A percentile compares a stretch with the other conserved stretches of the same genome.
Conservation (phyloP, 108 stramenopile genomes). For the Nitzschia sp. region DNA sequence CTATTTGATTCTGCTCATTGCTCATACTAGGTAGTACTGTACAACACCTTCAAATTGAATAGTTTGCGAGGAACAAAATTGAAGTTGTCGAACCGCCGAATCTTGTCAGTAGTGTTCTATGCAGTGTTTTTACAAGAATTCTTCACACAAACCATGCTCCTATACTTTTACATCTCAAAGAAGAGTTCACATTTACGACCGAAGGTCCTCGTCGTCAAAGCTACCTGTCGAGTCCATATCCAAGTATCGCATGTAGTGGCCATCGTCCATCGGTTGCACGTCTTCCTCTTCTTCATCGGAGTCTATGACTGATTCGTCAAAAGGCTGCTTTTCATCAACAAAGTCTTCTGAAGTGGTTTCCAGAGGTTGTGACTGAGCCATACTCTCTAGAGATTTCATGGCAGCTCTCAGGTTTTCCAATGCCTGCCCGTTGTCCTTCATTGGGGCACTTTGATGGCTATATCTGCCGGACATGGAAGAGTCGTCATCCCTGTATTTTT, state of each 20-base stretch:
- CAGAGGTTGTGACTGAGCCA: not conserved
- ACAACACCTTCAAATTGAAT: too few species aligned
- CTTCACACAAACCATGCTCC: too few species aligned
- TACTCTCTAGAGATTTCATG: not conserved
- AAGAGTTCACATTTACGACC: not conserved
- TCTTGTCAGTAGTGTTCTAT: too few species aligned
- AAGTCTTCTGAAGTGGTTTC: not conserved
- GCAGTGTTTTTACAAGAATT: too few species aligned
- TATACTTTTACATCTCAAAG: too few species aligned
- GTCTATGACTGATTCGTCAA: not conserved
- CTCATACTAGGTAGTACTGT: too few species aligned
- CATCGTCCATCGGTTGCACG: not conserved
- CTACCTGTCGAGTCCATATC: conserved; percentile 12
- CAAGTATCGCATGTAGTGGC: conserved; percentile 10
- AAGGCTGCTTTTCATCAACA: not conserved
- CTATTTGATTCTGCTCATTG: too few species aligned
- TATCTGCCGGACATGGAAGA: not conserved
- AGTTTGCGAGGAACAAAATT: too few species aligned
- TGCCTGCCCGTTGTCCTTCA: not conserved
- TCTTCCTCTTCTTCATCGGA: not conserved
- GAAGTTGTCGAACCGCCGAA: too few species aligned
- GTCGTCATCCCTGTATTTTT: conserved; percentile 9
- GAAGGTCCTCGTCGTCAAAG: conserved; percentile 12
- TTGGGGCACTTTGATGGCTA: not conserved
- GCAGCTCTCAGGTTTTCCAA: not conserved